phyloP scores from a whole-genome alignment of 768 basidiomycete species.

The Hirschioporus abietinus region DNA sequence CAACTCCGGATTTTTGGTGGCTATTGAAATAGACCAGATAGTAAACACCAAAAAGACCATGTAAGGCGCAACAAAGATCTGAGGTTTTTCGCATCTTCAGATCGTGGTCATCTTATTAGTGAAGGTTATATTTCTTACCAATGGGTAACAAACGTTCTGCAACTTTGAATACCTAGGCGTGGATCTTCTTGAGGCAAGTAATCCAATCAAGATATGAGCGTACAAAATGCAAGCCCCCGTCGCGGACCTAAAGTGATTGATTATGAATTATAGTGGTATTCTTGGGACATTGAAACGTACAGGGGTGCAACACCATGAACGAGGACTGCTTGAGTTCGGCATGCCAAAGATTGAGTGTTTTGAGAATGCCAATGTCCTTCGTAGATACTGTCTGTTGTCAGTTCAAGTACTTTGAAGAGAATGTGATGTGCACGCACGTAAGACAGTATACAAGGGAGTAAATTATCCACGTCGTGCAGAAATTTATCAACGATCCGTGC shows the following conservation, averaged over 20 bases:
- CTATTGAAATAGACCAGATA: not conserved
- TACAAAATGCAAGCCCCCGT: not conserved
- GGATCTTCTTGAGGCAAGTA: not conserved
- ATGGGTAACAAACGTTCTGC: not conserved
- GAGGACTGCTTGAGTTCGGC: not conserved
- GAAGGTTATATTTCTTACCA: not conserved
- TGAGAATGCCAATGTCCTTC: not conserved
- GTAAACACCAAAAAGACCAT: not conserved
- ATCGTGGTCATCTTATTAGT: not conserved
- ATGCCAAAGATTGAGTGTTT: not conserved
- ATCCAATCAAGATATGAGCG: not conserved
- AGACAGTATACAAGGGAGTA: not conserved
- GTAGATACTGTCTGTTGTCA: not conserved
- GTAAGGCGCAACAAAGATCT: not conserved
- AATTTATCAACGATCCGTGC: not conserved
- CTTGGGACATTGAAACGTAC: not conserved
- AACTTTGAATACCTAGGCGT: not conserved
- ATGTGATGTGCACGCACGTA: not conserved
- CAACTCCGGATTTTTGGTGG: not conserved
- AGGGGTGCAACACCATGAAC: not conserved
- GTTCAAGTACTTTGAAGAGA: too few species aligned
- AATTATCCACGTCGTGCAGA: conserved; percentile 1
- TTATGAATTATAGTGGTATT: not conserved
- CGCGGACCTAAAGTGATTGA: not conserved
- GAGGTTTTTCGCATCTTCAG: not conserved